Conservation (phyloP, 2,329 filamentous ascomycete genomes). For the Cercospora canescens region DNA sequence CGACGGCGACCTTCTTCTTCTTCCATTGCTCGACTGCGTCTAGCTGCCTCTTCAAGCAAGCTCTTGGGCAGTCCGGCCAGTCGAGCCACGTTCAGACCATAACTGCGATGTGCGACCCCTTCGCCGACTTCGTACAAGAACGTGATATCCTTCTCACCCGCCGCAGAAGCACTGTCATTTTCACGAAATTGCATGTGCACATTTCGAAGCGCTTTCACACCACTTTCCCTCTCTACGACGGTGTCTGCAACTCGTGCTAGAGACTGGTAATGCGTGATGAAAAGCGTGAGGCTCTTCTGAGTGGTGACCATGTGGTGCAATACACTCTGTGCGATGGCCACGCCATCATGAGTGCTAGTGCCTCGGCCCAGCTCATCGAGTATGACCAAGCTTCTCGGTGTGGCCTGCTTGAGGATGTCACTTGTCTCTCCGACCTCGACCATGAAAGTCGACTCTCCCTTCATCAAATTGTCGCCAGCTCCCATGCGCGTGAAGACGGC, state of each 20-base stretch:
- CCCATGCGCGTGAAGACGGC: slow-evolving; percentile 95
- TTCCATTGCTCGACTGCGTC: slow-evolving; percentile 80
- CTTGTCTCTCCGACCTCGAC: slow-evolving; percentile 93
- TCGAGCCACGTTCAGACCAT: slow-evolving; percentile 89
- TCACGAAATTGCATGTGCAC: slow-evolving; percentile 91
- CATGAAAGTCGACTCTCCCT: slow-evolving; percentile 96
- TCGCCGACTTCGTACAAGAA: slow-evolving; percentile 92
- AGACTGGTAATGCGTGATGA: slow-evolving; percentile 97
- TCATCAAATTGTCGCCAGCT: slow-evolving; percentile 92
- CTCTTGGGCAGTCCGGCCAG: slow-evolving; percentile 76
- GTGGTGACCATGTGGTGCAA: slow-evolving; percentile 79
- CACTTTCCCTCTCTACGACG: slow-evolving; percentile 58
- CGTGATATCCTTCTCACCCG: slow-evolving; percentile 74
- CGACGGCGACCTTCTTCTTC: slow-evolving; percentile 65
- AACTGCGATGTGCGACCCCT: slow-evolving; percentile 89
- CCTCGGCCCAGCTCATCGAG: slow-evolving; percentile 93
- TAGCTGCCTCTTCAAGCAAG: slow-evolving; percentile 76
- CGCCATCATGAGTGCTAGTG: slow-evolving; percentile 92
- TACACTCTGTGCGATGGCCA: slow-evolving; percentile 91
- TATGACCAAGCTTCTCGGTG: slow-evolving; percentile 80
- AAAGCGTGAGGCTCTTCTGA: slow-evolving; percentile 76
- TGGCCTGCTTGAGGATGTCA: slow-evolving; percentile 86
- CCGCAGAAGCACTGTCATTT: slow-evolving; percentile 46
- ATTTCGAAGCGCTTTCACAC: slow-evolving; percentile 60
- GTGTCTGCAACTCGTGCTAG: slow-evolving; percentile 71